Conservation (phyloP, 73 alveolate species). For the Uronychia binucleata region DNA sequence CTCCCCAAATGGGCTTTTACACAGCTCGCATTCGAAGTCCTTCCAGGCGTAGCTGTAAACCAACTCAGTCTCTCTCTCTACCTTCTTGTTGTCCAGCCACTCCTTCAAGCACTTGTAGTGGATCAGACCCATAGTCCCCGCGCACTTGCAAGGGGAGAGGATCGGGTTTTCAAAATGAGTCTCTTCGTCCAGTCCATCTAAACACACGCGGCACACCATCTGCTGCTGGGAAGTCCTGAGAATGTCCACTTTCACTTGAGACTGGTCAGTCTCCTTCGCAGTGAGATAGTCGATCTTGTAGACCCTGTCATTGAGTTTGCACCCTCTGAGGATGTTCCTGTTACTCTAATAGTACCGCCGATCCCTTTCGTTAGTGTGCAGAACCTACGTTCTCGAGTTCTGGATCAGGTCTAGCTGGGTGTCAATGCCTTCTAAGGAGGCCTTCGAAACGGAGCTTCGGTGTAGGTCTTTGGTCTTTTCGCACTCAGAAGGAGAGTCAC, state of each 20-base stretch:
- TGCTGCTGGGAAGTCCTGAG: too few relatives aligned
- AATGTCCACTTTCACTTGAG: not conserved
- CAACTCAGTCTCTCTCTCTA: slow-evolving; percentile 10
- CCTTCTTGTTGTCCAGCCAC: slow-evolving; percentile 76
- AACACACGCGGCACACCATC: slow-evolving; percentile 73
- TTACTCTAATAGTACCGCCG: too few relatives aligned
- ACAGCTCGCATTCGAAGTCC: slow-evolving; percentile 56
- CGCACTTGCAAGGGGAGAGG: slow-evolving; percentile 88
- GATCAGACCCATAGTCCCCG: slow-evolving; percentile 82
- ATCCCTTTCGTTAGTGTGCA: too few relatives aligned
- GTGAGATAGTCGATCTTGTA: not conserved
- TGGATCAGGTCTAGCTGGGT: not conserved
- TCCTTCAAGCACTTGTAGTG: slow-evolving; percentile 80
- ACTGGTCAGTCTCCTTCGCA: not conserved
- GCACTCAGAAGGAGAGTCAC: too few relatives aligned
- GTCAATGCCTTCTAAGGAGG: not conserved
- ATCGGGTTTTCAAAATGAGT: slow-evolving; percentile 68
- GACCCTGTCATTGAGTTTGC: too few relatives aligned
- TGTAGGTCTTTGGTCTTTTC: too few relatives aligned
- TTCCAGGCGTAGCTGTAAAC: slow-evolving; percentile 44
- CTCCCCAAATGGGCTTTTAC: slow-evolving; percentile 13
- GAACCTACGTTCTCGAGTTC: not conserved
- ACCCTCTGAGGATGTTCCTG: too few relatives aligned
- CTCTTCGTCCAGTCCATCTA: slow-evolving; percentile 62
- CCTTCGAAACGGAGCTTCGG: not conserved